phyloP scores from a whole-genome alignment of 1,139 yeast genomes.

The Hanseniaspora sp. region DNA sequence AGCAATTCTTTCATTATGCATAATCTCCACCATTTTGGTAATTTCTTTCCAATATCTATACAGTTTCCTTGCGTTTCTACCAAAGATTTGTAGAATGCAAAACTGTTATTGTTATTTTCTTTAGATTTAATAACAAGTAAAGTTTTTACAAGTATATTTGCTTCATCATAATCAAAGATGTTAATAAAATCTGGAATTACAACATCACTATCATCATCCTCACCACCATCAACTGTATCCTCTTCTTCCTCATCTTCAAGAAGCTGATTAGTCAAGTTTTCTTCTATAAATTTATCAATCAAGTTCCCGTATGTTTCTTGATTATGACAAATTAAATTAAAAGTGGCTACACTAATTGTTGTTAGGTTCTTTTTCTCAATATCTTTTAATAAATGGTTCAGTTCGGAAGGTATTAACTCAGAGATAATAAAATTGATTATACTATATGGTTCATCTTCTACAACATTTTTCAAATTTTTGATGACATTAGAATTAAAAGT shows the following conservation, averaged over 20 bases:
- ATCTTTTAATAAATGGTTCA: neutral
- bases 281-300: neutral
- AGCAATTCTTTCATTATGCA: constrained; percentile 1
- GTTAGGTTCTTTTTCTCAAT: neutral
- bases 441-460: neutral
- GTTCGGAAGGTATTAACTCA: neutral
- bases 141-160: neutral
- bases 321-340: constrained; percentile 1
- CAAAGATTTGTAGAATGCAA: neutral
- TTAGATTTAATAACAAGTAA: constrained; percentile 1
- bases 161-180: neutral
- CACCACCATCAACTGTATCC: neutral
- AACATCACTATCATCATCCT: neutral
- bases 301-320: neutral
- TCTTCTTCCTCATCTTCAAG: neutral
- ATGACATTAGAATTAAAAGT: neutral
- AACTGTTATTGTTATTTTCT: neutral
- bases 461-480: neutral
- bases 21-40: constrained; percentile 11
- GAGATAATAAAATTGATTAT: neutral
- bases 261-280: neutral
- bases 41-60: neutral
- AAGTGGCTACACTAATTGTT: neutral
- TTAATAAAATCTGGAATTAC: neutral
- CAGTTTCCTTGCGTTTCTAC: constrained; percentile 14